These are phyloP conservation scores for Coelastrella sp. DNA, from an alignment of 139 green algal genomes.

Conservation along the genomic window DNA sequence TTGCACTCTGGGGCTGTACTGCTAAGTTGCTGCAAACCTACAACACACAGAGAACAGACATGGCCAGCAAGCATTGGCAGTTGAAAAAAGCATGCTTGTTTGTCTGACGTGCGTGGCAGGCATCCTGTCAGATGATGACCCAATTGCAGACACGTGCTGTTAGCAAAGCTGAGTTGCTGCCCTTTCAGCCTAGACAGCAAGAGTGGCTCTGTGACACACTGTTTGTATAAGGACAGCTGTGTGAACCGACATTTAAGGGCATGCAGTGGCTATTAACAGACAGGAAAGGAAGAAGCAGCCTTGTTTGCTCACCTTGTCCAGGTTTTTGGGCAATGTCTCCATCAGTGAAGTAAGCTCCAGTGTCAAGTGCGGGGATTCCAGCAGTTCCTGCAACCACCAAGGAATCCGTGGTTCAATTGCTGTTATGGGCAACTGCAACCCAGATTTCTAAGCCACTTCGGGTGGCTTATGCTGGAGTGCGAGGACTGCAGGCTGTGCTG, in stretches of 20 bases:
- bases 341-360: conserved; percentile 38
- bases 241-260: too few species aligned
- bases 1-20: background rate
- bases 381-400: conserved; percentile 60
- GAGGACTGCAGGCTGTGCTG: too few species aligned
- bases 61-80: background rate
- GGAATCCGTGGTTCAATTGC: background rate
- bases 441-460: too few species aligned
- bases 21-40: conserved; percentile 48
- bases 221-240: too few species aligned
- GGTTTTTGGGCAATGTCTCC: conserved; percentile 26
- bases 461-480: too few species aligned
- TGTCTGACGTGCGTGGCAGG: background rate
- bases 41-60: background rate
- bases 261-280: too few species aligned
- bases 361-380: conserved; percentile 47
- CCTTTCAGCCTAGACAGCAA: too few species aligned
- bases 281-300: too few species aligned
- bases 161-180: too few species aligned
- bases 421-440: background rate
- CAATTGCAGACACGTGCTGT: too few species aligned
- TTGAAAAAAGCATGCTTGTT: too few species aligned
- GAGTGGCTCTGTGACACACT: too few species aligned
- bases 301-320: conserved; percentile 27
- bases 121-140: background rate